Base-by-base conservation (phyloP, 2,329 filamentous ascomycete species). In the Paecilomyces dactylethromorphus region DNA sequence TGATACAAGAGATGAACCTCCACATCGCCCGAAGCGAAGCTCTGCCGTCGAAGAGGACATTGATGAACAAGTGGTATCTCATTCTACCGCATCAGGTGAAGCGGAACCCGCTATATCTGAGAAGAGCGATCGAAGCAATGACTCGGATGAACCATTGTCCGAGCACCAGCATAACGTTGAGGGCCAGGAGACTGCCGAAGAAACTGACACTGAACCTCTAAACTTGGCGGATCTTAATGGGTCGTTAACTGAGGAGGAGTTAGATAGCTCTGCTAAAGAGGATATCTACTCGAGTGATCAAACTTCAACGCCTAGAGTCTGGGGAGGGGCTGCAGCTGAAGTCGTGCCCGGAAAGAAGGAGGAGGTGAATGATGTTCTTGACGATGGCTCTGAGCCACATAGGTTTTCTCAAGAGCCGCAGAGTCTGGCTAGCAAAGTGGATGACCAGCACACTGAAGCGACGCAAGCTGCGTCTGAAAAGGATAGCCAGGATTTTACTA, bases 401-500 rank as follows among this genome's bases (percentile, higher is more conserved):
- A 71, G 68, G 13, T 81, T 81, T 63, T 81, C 80, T 11, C 76
- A 79, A 57, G 81, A 80, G 59, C 65, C 84, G 6, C 79, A 83
- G 58, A 78, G 73, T 54, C 72, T 84, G 60, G 76, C 81, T 24
- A 79, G 76, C 59, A 77, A 79, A 60, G 82, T 81, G 13, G 80
- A 80, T 24, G 81, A 83, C 53, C 74, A 77, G 57, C 82, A 82
- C 56, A 75, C 77, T 54, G 78, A 83, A 35, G 73, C 85, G 52
- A 85, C 81, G 13, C 76, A 76, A 64, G 82, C 78, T 45, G 81
- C 81, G 15, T 78, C 81, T 22, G 80, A 83, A 54, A 80, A 79
- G 60, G 87, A 85, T 67, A 73, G 75, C 29, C 76, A 82, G 60
- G 84, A 84, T 56, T 81, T 87, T 58, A 78, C 81, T 59, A 83